phyloP scores from a whole-genome alignment of 148 eudicot genomes.

The Oxyria digyna region DNA sequence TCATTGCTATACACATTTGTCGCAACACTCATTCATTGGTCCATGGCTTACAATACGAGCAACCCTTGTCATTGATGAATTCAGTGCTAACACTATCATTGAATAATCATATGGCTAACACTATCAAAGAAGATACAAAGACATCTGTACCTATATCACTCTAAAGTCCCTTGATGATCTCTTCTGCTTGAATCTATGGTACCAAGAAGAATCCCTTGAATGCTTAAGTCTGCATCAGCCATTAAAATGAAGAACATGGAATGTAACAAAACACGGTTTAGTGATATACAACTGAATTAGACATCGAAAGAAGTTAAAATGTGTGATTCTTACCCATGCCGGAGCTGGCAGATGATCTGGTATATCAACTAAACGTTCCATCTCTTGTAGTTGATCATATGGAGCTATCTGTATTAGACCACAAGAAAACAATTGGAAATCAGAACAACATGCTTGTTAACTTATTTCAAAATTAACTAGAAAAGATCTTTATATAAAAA shows the following conservation, averaged over 20 bases:
- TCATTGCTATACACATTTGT: no score
- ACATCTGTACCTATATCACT: background rate
- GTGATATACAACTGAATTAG: background rate
- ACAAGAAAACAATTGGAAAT: background rate
- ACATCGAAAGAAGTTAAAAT: background rate
- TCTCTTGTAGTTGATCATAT: constrained; percentile 85
- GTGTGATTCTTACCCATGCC: background rate
- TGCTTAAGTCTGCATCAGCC: background rate
- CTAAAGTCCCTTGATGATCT: background rate
- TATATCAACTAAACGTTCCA: constrained; percentile 79
- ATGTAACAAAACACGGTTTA: background rate
- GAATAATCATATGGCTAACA: background rate
- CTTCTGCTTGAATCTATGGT: background rate
- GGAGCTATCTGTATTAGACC: constrained; percentile 79
- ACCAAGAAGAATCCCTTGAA: background rate
- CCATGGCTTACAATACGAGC: no score
- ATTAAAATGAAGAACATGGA: background rate
- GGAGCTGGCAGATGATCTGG: constrained; percentile 21
- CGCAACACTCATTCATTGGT: no score
- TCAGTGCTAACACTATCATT: background rate
- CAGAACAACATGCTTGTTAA: no score
- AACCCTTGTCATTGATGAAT: no score
- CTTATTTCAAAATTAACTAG: no score
- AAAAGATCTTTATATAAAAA: no score
- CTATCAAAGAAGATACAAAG: background rate